Conservation (phyloP, 2,329 filamentous ascomycete genomes). For the Simplicillium sp. region DNA sequence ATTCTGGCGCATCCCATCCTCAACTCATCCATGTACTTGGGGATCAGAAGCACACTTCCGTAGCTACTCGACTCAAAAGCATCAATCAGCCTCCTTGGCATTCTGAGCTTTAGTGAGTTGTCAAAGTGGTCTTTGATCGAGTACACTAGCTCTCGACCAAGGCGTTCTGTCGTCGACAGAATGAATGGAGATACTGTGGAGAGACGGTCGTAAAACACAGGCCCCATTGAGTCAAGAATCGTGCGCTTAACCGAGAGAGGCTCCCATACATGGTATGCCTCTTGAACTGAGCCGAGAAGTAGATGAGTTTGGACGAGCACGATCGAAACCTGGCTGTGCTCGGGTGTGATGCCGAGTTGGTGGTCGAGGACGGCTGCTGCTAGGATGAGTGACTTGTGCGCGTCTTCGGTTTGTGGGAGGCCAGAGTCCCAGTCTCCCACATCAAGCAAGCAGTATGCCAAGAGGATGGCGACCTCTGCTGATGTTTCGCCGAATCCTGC, state of each 20-base stretch:
- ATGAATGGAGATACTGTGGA: conserved; percentile 37
- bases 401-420: conserved; percentile 8
- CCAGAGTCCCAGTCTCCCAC: conserved; percentile 10
- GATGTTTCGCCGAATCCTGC: not conserved
- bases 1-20: conserved; percentile 40
- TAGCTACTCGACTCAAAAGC: conserved; percentile 42
- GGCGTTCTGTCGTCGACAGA: conserved; percentile 20
- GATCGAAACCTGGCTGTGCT: conserved; percentile 36
- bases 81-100: conserved; percentile 31
- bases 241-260: conserved; percentile 45
- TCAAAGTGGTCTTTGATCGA: conserved; percentile 36
- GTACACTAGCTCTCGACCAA: conserved; percentile 26
- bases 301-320: conserved; percentile 43
- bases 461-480: conserved; percentile 21
- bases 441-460: conserved; percentile 23
- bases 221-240: conserved; percentile 45
- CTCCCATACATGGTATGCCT: conserved; percentile 38
- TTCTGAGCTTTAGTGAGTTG: conserved; percentile 34
- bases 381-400: conserved; percentile 29
- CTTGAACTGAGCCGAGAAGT: conserved; percentile 37
- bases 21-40: conserved; percentile 31
- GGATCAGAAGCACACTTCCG: conserved; percentile 37
- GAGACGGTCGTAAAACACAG: conserved; percentile 45
- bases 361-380: conserved; percentile 40
- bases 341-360: conserved; percentile 33